phyloP scores from a whole-genome alignment of 768 basidiomycete species.

The Suillus decipiens region DNA sequence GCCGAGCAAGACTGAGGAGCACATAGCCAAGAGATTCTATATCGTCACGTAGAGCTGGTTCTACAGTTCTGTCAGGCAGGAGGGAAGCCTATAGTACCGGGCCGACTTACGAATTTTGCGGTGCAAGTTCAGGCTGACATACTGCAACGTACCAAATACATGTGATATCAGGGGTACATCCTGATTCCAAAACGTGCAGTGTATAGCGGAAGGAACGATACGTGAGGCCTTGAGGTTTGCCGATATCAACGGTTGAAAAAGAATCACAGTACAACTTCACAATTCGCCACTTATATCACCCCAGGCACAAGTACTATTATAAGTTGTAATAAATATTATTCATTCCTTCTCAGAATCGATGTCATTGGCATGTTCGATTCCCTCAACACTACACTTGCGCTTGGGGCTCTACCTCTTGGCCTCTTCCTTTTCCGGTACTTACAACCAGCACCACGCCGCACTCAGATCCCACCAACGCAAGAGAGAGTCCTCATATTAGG shows the following conservation, averaged over 20 bases:
- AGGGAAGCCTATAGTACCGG: background rate
- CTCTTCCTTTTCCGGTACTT: constrained; percentile 22
- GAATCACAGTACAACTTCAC: too few relatives aligned
- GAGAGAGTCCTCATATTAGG: constrained; percentile 85
- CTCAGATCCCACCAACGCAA: constrained; percentile 38
- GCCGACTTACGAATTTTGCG: background rate
- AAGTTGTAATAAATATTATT: background rate
- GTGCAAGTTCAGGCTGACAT: background rate
- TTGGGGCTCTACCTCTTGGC: constrained; percentile 17
- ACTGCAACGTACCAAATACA: background rate
- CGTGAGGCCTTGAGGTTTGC: too few relatives aligned
- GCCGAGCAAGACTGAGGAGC: background rate
- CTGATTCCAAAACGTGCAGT: too few relatives aligned
- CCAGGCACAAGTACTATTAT: too few relatives aligned
- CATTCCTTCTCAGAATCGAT: background rate
- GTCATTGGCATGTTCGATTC: background rate
- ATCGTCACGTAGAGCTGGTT: background rate
- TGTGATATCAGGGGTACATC: background rate
- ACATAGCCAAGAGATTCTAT: background rate
- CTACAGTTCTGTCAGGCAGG: background rate
- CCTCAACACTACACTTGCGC: constrained; percentile 8
- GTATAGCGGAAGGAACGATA: too few relatives aligned
- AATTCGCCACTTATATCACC: too few relatives aligned
- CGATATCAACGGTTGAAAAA: too few relatives aligned
- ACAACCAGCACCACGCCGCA: constrained; percentile 29